phyloP scores from a whole-genome alignment of 2,329 filamentous ascomycete genomes.

The Penicillium expansum region DNA sequence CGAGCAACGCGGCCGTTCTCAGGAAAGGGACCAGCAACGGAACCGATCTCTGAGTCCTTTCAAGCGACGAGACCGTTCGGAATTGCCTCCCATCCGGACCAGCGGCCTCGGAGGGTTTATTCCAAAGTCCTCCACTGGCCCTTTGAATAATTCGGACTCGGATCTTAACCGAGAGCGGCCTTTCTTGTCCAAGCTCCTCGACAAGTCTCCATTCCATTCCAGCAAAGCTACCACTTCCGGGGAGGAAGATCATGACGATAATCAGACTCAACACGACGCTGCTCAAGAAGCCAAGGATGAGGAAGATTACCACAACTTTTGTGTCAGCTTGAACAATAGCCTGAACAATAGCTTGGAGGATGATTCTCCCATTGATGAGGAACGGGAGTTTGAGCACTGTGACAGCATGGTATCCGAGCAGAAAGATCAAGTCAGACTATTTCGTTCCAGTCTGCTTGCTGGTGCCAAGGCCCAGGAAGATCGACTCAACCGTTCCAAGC shows the following conservation, averaged over 20 bases:
- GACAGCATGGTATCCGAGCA: neutral
- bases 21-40: neutral
- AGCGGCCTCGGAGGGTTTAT: neutral
- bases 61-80: neutral
- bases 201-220: neutral
- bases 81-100: neutral
- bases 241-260: neutral
- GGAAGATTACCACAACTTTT: neutral
- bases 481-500: neutral
- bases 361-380: neutral
- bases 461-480: neutral
- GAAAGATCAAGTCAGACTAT: neutral
- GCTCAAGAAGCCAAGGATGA: neutral
- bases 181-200: neutral
- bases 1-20: neutral
- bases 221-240: neutral
- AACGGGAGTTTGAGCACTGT: neutral
- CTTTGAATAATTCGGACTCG: neutral
- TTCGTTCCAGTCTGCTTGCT: conserved; percentile 1
- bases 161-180: neutral
- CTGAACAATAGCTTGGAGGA: neutral
- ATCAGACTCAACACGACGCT: neutral
- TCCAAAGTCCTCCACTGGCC: neutral
- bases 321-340: neutral
- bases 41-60: neutral